Evolutionary conservation across 2,329 filamentous ascomycete genomes (phyloP).

Genomic region (Epichloe uncinata): DNA sequence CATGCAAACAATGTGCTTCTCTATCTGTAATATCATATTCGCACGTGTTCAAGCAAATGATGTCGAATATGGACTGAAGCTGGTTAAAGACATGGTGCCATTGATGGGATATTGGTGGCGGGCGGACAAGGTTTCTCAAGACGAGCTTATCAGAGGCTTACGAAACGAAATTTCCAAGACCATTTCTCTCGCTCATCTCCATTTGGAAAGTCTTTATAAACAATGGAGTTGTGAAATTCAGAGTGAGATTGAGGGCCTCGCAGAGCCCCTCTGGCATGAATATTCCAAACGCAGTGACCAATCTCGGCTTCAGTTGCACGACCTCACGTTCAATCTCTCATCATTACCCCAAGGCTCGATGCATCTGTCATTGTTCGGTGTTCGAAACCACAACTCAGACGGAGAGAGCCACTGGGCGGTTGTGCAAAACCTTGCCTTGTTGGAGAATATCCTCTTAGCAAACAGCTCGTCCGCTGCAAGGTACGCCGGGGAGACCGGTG

Average conservation of each 20-base stretch:
- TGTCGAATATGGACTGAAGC: conserved; percentile 43
- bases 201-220: conserved; percentile 43
- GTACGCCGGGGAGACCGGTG: conserved; percentile 18
- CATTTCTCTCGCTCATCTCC: conserved; percentile 51
- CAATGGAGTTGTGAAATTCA: conserved; percentile 28
- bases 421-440: conserved; percentile 42
- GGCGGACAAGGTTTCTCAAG: conserved; percentile 48
- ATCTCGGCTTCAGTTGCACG: conserved; percentile 64
- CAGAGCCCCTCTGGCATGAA: conserved; percentile 61
- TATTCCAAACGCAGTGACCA: conserved; percentile 60
- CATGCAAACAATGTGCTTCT: conserved; percentile 61
- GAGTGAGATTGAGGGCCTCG: conserved; percentile 46
- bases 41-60: conserved; percentile 55
- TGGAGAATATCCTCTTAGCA: conserved; percentile 36
- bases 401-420: conserved; percentile 48
- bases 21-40: conserved; percentile 59
- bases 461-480: conserved; percentile 11
- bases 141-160: conserved; percentile 47
- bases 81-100: conserved; percentile 51
- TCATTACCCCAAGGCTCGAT: conserved; percentile 31
- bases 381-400: conserved; percentile 38
- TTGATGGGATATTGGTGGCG: conserved; percentile 67
- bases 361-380: conserved; percentile 34
- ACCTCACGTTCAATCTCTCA: conserved; percentile 47
- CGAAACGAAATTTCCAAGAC: conserved; percentile 68